Evolutionary conservation across 768 basidiomycete species (phyloP), one percentile per base, ranked within the genome.

Genomic region (Piloderma croceum): DNA sequence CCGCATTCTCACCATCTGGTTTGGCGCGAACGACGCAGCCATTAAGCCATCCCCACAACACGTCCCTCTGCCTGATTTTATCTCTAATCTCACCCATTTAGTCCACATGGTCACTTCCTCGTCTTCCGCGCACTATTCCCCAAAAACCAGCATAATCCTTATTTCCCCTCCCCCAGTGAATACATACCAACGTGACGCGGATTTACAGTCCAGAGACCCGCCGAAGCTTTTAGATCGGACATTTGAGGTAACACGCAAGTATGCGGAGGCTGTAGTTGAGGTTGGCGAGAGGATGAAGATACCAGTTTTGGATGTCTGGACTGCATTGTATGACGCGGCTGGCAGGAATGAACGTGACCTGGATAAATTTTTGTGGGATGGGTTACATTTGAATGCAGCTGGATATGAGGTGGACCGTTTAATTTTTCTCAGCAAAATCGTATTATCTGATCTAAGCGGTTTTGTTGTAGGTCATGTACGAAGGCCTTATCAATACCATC

Each of bases 111-210:
- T 90, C 34, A 75, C 67, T 36, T 74, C 76, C 3, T 74, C 84
- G 0, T 59, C 67, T 12, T 90, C 88, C 4, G 56, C 67, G 17
- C 73, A 73, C 53, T 76, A 85, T 63, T 83, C 84, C 7, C 82
- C 85, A 2, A 52, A 69, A 13, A 93, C 90, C 34, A 72, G 73
- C 39, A 73, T 94, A 50, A 64, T 96, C 38, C 68, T 97, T 41
- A 77, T 93, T 43, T 87, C 86, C 11, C 87, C 92, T 10, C 88
- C 91, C 4, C 92, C 92, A 2, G 71, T 90, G 39, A 85, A 83
- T 51, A 77, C 77, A 5, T 50, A 71, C 48, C 77, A 77, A 44
- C 68, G 85, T 50, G 54, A 52, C 27, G 71, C 65, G 32, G 72
- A 76, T 52, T 64, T 81, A 32, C 63, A 62, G 20, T 59, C 67